Evolutionary conservation across 495 filamentous ascomycete species (phyloP).

Genomic region (Aspergillus olivimuriae): DNA sequence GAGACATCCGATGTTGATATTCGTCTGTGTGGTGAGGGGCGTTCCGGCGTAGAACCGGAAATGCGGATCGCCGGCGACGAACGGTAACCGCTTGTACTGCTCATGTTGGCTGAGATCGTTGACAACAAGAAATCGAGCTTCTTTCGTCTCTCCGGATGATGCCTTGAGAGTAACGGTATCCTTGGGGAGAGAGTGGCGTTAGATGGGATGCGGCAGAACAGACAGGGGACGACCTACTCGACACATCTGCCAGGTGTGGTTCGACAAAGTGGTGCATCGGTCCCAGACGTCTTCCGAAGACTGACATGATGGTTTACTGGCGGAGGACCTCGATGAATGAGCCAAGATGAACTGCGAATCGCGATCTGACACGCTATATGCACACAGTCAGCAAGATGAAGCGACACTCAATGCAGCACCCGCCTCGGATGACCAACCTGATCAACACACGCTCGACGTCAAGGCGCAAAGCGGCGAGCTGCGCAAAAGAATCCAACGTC

Average conservation of each 20-base stretch:
- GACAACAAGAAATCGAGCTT: conserved; percentile 30
- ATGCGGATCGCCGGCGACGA: conserved; percentile 34
- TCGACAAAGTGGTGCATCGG: conserved; percentile 32
- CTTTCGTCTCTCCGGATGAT: conserved; percentile 20
- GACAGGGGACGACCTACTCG: conserved; percentile 20
- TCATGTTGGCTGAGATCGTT: conserved; percentile 36
- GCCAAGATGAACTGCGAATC: conserved; percentile 52
- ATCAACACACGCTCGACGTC: conserved; percentile 41
- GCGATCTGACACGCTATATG: conserved; percentile 49
- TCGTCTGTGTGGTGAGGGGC: conserved; percentile 55
- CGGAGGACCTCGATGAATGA: conserved; percentile 41
- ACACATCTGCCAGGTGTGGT: conserved; percentile 42
- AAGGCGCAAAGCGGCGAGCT: conserved; percentile 43
- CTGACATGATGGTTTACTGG: conserved; percentile 27
- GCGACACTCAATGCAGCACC: background rate
- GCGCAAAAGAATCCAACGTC: conserved; percentile 48
- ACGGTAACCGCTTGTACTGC: conserved; percentile 33
- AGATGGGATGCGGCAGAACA: conserved; percentile 1
- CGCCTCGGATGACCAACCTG: conserved; percentile 27
- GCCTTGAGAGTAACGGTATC: conserved; percentile 30
- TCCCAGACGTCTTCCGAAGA: conserved; percentile 36
- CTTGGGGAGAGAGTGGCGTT: conserved; percentile 8
- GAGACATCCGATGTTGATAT: conserved; percentile 65
- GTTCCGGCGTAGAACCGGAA: conserved; percentile 47
- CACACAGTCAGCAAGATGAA: background rate